Evolutionary conservation across 1,284 basidiomycete genomes (phyloP).

Genomic region (Ceratobasidium sp.): DNA sequence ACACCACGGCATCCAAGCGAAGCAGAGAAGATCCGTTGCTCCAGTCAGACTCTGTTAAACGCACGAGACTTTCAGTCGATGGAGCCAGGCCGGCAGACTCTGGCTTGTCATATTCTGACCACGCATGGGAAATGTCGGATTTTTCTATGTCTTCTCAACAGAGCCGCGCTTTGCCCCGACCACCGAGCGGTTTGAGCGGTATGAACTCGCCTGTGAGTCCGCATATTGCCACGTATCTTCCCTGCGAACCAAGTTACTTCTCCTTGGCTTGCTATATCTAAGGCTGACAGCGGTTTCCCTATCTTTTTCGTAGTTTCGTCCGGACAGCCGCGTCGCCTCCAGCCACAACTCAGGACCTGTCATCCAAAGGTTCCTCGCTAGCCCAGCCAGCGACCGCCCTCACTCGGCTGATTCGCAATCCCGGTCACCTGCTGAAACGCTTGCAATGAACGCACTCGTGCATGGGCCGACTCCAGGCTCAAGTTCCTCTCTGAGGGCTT

Average conservation of each 20-base stretch:
- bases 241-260: slow-evolving; percentile 17
- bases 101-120: slow-evolving; percentile 21
- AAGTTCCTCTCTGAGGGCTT: slow-evolving; percentile 25
- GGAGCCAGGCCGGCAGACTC: slow-evolving; percentile 23
- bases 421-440: slow-evolving; percentile 34
- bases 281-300: slow-evolving; percentile 33
- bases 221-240: slow-evolving; percentile 47
- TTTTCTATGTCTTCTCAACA: slow-evolving; percentile 45
- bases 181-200: slow-evolving; percentile 45
- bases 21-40: slow-evolving; percentile 26
- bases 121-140: slow-evolving; percentile 44
- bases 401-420: slow-evolving; percentile 41
- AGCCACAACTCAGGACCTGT: slow-evolving; percentile 39
- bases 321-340: slow-evolving; percentile 33
- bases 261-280: slow-evolving; percentile 30
- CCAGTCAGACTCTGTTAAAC: slow-evolving; percentile 35
- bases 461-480: slow-evolving; percentile 1
- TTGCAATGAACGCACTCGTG: slow-evolving; percentile 25
- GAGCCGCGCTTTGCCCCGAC: slow-evolving; percentile 43
- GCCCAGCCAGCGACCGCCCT: slow-evolving; percentile 42
- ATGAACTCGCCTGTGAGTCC: slow-evolving; percentile 46
- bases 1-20: slow-evolving; percentile 35
- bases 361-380: slow-evolving; percentile 37
- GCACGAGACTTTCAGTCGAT: slow-evolving; percentile 18
- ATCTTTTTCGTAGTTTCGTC: slow-evolving; percentile 40